Conservation (phyloP, 164 flowering plant species). For the Santalum album region DNA sequence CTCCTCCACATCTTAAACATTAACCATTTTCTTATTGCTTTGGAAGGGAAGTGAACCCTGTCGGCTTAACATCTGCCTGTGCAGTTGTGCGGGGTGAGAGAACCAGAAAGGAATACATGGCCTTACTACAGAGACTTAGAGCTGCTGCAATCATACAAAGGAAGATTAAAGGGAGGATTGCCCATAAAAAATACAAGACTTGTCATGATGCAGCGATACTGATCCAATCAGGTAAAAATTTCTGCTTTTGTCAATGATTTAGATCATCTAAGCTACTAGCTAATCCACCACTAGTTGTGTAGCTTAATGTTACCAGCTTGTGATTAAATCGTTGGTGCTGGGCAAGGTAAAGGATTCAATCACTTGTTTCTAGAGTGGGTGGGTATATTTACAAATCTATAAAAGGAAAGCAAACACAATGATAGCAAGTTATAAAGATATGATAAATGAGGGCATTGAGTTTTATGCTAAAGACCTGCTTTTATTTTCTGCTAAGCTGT, state of each 20-base stretch:
- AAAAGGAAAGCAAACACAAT: no score
- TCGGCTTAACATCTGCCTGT: slow-evolving; percentile 3
- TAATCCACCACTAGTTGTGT: no score
- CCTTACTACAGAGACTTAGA: slow-evolving; percentile 45
- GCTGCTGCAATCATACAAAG: slow-evolving; percentile 72
- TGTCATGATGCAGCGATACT: slow-evolving; percentile 43
- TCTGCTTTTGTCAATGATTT: neutral
- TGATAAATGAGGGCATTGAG: no score
- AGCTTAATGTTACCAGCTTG: no score
- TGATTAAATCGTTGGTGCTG: no score
- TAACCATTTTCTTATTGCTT: neutral
- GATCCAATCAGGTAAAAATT: slow-evolving; percentile 72
- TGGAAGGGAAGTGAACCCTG: neutral
- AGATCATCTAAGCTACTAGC: neutral
- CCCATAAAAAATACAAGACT: slow-evolving; percentile 30
- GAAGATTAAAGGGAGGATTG: slow-evolving; percentile 39
- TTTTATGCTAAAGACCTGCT: no score
- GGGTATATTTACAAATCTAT: no score
- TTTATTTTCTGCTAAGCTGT: no score
- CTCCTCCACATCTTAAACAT: slow-evolving; percentile 6
- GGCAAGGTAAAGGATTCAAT: no score
- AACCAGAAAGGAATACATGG: slow-evolving; percentile 49
- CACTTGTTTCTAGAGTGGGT: no score
- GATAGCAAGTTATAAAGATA: no score
- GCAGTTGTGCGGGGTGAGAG: slow-evolving; percentile 83